A percentile compares a stretch with the other conserved stretches of the same genome.
phyloP scores from a whole-genome alignment of 805 yeast genomes.

The Sugiyamaella qingdaonensis region DNA sequence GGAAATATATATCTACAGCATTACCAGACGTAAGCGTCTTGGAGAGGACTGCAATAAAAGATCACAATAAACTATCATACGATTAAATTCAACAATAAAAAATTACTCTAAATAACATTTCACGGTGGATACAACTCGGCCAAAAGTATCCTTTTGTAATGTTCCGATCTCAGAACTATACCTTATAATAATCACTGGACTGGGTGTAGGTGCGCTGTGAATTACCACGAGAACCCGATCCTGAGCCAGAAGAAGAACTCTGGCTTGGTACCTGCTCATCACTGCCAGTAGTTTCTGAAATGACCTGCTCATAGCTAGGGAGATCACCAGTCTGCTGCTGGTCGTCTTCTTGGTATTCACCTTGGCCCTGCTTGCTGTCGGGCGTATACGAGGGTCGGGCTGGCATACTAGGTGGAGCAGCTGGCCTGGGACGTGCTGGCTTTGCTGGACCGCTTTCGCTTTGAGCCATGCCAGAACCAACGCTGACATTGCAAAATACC shows the following conservation, averaged over 20 bases:
- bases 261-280: too few species aligned
- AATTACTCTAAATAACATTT: too few species aligned
- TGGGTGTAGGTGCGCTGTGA: not conserved
- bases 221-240: not conserved
- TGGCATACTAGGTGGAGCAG: slow-evolving; percentile 3
- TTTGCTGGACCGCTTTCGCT: not conserved
- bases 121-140: not conserved
- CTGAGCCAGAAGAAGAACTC: not conserved
- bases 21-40: too few species aligned
- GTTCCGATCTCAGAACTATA: not conserved
- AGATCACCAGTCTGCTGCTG: slow-evolving; percentile 6
- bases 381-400: not conserved
- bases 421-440: not conserved
- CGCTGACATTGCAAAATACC: slow-evolving; percentile 12
- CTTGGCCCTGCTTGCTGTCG: not conserved
- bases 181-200: not conserved
- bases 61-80: not conserved
- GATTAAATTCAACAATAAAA: too few species aligned
- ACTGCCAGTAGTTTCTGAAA: not conserved
- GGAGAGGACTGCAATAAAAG: too few species aligned
- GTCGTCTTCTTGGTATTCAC: not conserved
- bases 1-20: not conserved
- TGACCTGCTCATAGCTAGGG: slow-evolving; percentile 19
- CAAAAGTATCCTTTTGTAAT: not conserved
- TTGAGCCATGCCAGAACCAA: slow-evolving; percentile 19